These are phyloP conservation scores for Aspergillus fumigatus DNA, from an alignment of 2,329 filamentous ascomycete genomes.

Conservation along the genomic window DNA sequence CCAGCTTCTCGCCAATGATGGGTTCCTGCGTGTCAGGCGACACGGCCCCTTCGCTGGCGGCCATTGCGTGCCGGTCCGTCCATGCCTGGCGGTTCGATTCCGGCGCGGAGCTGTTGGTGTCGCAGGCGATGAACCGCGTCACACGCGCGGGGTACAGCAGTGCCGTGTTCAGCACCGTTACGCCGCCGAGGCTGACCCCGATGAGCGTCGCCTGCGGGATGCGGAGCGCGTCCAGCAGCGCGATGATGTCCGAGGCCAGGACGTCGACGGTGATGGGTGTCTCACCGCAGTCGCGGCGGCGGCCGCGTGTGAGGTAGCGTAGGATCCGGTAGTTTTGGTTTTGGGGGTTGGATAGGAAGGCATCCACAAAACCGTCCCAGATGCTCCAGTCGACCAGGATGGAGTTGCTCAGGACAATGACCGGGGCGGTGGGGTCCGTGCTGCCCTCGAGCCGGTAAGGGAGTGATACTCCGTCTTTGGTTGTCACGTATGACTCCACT, in stretches of 20 bases:
- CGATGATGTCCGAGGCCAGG: conserved; percentile 63
- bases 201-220: conserved; percentile 65
- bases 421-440: conserved; percentile 60
- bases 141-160: conserved; percentile 61
- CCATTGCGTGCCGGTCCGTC: conserved; percentile 68
- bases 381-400: conserved; percentile 73
- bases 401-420: conserved; percentile 73
- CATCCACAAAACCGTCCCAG: conserved; percentile 69
- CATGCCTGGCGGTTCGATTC: conserved; percentile 72
- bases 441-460: conserved; percentile 74
- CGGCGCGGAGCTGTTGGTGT: conserved; percentile 71
- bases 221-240: conserved; percentile 64
- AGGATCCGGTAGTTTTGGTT: conserved; percentile 65
- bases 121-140: conserved; percentile 64
- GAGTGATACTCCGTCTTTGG: conserved; percentile 63
- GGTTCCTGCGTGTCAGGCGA: conserved; percentile 39
- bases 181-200: conserved; percentile 78
- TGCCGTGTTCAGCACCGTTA: conserved; percentile 68
- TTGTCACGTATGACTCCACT: conserved; percentile 65
- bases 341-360: conserved; percentile 51
- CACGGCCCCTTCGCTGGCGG: conserved; percentile 48
- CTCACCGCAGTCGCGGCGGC: conserved; percentile 41
- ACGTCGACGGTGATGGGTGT: conserved; percentile 57
- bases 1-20: conserved; percentile 61
- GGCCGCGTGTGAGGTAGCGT: conserved; percentile 72